phyloP scores from a whole-genome alignment of 148 eudicot genomes.

The Rheum nobile region DNA sequence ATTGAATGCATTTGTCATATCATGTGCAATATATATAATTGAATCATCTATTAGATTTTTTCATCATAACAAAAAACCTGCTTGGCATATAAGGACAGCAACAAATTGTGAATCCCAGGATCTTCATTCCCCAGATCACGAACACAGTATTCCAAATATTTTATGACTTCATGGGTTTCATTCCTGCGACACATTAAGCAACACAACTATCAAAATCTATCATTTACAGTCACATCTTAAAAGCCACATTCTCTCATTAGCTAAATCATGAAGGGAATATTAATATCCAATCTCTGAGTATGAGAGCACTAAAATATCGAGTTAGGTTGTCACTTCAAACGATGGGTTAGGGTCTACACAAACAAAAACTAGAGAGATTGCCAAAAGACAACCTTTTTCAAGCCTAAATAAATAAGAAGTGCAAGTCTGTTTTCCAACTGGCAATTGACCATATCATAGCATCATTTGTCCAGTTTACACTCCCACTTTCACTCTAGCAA shows the following conservation, averaged over 20 bases:
- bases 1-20: neutral
- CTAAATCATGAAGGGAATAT: neutral
- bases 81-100: constrained; percentile 87
- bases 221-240: neutral
- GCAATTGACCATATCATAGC: neutral
- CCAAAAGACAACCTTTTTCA: neutral
- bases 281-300: neutral
- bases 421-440: neutral
- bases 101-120: constrained; percentile 94
- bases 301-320: neutral
- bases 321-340: neutral
- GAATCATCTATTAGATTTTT: neutral
- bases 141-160: constrained; percentile 87
- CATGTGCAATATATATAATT: neutral
- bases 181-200: constrained; percentile 49
- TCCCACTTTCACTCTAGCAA: neutral
- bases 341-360: neutral
- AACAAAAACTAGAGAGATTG: neutral
- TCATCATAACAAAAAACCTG: constrained; percentile 43
- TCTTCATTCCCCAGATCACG: constrained; percentile 89
- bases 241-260: neutral
- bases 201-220: neutral
- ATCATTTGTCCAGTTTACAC: neutral
- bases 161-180: constrained; percentile 97
- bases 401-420: neutral